Evolutionary conservation across 139 green algal genomes (phyloP).

Genomic region (Chlorella sorokiniana): DNA sequence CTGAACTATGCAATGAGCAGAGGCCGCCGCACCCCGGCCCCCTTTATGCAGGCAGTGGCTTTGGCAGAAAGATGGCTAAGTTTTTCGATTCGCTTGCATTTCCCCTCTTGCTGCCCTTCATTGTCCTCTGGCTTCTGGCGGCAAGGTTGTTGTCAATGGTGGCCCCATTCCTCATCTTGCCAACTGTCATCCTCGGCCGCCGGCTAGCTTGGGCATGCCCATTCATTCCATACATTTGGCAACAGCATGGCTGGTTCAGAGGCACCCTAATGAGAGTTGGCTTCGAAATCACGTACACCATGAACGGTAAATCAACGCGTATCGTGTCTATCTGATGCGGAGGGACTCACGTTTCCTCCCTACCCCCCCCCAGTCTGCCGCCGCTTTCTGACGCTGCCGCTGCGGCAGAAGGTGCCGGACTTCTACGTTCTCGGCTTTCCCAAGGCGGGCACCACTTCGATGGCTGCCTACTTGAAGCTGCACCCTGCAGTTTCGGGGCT

Average conservation of each 20-base stretch:
- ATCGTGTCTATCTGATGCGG: no score
- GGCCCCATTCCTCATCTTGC: conserved; percentile 36
- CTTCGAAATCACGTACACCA: conserved; percentile 72
- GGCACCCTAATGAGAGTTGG: conserved; percentile 45
- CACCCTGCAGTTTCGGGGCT: conserved; percentile 74
- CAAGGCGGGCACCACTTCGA: conserved; percentile 72
- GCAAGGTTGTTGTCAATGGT: conserved; percentile 42
- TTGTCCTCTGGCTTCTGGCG: conserved; percentile 44
- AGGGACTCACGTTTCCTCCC: no score
- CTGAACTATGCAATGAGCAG: no score
- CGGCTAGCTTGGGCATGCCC: conserved; percentile 74
- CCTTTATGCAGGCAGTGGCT: background rate
- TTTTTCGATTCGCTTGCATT: conserved; percentile 47
- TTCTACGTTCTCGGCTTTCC: conserved; percentile 87
- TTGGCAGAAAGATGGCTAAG: background rate
- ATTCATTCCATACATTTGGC: conserved; percentile 70
- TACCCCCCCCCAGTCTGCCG: conserved; percentile 52
- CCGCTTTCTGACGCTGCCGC: conserved; percentile 73
- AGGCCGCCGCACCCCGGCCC: no score
- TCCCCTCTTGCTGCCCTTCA: conserved; percentile 42
- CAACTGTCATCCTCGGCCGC: conserved; percentile 38
- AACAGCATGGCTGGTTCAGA: conserved; percentile 34
- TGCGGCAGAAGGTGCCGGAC: conserved; percentile 66
- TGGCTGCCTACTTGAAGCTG: conserved; percentile 67
- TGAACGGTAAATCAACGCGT: conserved; percentile 40